Percentiles rank a stretch among this genome's conserved stretches.
Evolutionary conservation across 2,329 filamentous ascomycete species (phyloP).

Genomic region (Epichloe amarillans): DNA sequence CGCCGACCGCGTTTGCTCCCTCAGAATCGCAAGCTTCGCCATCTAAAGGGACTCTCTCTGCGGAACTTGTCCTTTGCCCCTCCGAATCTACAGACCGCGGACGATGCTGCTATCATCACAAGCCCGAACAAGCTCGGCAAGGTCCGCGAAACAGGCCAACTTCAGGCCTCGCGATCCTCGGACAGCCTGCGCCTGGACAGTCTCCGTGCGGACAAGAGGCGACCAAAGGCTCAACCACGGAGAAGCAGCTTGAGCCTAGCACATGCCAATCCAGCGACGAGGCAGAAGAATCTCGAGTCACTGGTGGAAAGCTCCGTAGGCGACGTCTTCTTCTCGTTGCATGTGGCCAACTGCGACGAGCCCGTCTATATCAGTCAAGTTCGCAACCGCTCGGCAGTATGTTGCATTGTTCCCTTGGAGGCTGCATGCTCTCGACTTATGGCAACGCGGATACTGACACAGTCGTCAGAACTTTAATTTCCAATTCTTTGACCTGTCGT

Average conservation of each 20-base stretch:
- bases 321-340: constrained; percentile 82
- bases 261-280: constrained; percentile 29
- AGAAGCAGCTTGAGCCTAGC: constrained; percentile 37
- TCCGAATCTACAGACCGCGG: constrained; percentile 53
- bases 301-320: constrained; percentile 59
- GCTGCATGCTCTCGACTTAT: neutral
- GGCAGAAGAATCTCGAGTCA: constrained; percentile 67
- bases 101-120: constrained; percentile 61
- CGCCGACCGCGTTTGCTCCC: constrained; percentile 40
- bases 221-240: constrained; percentile 19
- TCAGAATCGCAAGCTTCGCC: constrained; percentile 78
- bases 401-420: constrained; percentile 2
- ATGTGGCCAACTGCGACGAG: constrained; percentile 49
- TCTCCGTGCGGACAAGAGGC: constrained; percentile 4
- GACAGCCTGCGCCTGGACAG: constrained; percentile 10
- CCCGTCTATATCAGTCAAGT: constrained; percentile 88
- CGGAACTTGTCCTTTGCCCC: constrained; percentile 66
- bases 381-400: constrained; percentile 57
- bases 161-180: constrained; percentile 41
- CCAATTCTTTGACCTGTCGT: constrained; percentile 63
- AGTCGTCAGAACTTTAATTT: constrained; percentile 65
- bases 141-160: constrained; percentile 32
- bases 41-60: constrained; percentile 74
- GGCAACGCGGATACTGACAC: neutral
- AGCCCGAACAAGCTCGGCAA: constrained; percentile 51